Evolutionary conservation across 2,329 filamentous ascomycete genomes (phyloP), one percentile per base, ranked within the genome.

Genomic region (Trichoderma oligosporum): DNA sequence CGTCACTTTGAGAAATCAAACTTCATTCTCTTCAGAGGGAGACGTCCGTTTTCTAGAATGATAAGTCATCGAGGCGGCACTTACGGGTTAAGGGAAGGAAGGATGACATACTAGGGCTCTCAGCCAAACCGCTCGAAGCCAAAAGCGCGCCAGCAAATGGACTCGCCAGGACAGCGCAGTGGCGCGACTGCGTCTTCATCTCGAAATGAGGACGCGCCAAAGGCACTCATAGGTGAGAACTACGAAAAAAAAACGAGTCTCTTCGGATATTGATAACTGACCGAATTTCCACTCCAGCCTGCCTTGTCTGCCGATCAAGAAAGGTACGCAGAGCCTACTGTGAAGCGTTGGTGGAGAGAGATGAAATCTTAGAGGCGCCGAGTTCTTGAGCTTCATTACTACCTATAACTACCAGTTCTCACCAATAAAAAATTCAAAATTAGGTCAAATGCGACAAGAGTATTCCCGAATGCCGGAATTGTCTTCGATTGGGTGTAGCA

Each of bases 381-480:
- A 55, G 31, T 29, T 55, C 52, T 24, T 14, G 12, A 27, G 18
- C 16, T 18, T 45, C 41, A 3, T 36, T 55, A 14, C 6, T 14
- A 11, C n/a, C n/a, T 24, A 29, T 22, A 16, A 20, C 41, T n/a
- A n/a, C 9, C 24, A 29, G 11, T 46, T 29, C 52, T 55, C 41
- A 55, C 22, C 7, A 39, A 22, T 14, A 8, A 20, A 7, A 8
- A n/a, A 20, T 22, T 36, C 31, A 8, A 27, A 7, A 8, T 20
- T 55, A 67, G 64, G 65, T 67, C 25, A 63, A 61, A 58, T 67
- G 66, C 56, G 66, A 66, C 56, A 61, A 60, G 53, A 55, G 56
- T 9, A 60, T 61, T 2, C 61, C 60, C 18, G 55, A 58, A 24
- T 59, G 52, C 38, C 42, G 36, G 56, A 63, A 63, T 31, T 64